Base-by-base conservation (phyloP, 192 early-diverging fungal species). In the Backusella mclennaniae region DNA sequence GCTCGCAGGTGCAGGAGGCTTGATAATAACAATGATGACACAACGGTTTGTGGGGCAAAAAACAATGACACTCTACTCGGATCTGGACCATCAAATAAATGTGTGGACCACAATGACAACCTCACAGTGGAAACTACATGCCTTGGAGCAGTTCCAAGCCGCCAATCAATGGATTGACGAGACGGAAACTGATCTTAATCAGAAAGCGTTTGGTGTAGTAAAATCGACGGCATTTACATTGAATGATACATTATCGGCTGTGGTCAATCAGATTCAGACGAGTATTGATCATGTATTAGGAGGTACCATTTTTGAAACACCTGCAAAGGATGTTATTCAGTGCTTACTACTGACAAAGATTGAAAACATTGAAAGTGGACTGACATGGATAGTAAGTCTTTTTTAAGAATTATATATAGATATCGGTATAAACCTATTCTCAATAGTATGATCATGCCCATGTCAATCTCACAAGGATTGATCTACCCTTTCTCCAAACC, bases 331-430 rank as follows among this genome's bases (percentile, higher is more conserved):
- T 29, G 66, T 76, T 2, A 5, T 79, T 29, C 19, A 77, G 2
- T 83, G 82, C 42, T 42, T 83, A 12, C 2, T 83, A 3, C n/a
- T 77, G 17, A 67, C 63, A 52, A 83, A 83, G 49, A 66, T 83
- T 15, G 67, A 74, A 26, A 74, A 71, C 35, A 67, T 83, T 36
- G 78, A 83, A 52, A 66, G 36, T 17, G 82, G 78, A 17, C 23
- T 83, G 9, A 73, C 59, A 66, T 83, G 82, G 82, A 70, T 83
- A 67, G 82, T 77, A 72, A 80, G 78, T 74, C 14, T 23, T 23
- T 49, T 26, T 26, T 26, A 26, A 26, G 26, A 26, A 26, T 26
- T 11, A 17, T 38, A 23, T 38, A 12, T 26, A 26, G 26, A 26
- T 26, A 26, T 26, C 26, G 0, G 26, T 26, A 26, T 26, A 26